Evolutionary conservation across 495 filamentous ascomycete genomes (phyloP).

Genomic region (Talaromyces trachyspermus): DNA sequence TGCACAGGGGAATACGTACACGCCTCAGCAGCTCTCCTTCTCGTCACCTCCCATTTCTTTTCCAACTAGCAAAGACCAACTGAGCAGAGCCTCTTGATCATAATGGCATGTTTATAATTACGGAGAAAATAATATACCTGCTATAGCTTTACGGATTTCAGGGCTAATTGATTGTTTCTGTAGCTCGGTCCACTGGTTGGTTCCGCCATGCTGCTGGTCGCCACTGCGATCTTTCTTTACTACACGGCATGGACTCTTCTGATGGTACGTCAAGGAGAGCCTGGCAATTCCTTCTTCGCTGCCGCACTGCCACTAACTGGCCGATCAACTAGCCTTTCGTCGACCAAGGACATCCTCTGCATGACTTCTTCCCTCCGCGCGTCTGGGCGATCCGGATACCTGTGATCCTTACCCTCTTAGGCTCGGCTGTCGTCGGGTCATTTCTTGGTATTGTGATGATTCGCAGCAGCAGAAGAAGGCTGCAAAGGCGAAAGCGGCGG

Average conservation of each 20-base stretch:
- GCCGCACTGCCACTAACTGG: slow-evolving; percentile 6
- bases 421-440: slow-evolving; percentile 87
- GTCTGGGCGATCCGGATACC: slow-evolving; percentile 99
- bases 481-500: slow-evolving; percentile 75
- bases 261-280: slow-evolving; percentile 55
- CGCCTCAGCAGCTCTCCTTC: neutral
- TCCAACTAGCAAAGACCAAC: too few relatives aligned
- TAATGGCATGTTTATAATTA: too few relatives aligned
- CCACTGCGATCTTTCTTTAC: slow-evolving; percentile 94
- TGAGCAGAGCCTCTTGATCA: too few relatives aligned
- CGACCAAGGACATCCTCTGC: slow-evolving; percentile 85
- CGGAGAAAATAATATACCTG: too few relatives aligned
- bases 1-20: neutral
- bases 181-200: slow-evolving; percentile 95
- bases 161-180: neutral
- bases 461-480: slow-evolving; percentile 96
- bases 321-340: slow-evolving; percentile 72
- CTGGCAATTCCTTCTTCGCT: slow-evolving; percentile 1
- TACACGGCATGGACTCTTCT: slow-evolving; percentile 97
- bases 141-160: too few relatives aligned
- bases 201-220: slow-evolving; percentile 94
- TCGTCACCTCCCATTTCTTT: neutral
- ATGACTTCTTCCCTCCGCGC: slow-evolving; percentile 91
- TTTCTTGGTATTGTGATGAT: slow-evolving; percentile 99
- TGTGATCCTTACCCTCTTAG: slow-evolving; percentile 89